These are phyloP conservation scores for Candida sphagnicola DNA, from an alignment of 805 yeast species.

Conservation along the genomic window DNA sequence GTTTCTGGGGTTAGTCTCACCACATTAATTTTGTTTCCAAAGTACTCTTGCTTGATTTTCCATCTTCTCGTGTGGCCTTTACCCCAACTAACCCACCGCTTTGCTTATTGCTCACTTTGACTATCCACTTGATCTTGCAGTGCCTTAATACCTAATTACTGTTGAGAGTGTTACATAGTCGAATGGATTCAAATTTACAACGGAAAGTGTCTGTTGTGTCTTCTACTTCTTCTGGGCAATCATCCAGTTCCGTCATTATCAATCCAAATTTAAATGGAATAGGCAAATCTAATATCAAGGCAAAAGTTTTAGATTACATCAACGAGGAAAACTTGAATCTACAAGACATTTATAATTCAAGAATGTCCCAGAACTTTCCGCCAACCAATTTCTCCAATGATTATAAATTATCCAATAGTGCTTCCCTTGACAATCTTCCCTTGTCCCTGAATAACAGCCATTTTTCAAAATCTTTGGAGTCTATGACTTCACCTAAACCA, in stretches of 20 bases:
- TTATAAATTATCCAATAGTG: background rate
- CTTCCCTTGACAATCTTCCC: background rate
- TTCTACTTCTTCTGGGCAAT: constrained; percentile 19
- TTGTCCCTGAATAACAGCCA: too few species aligned
- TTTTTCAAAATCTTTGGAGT: too few species aligned
- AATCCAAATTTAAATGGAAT: constrained; percentile 6
- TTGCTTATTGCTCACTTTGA: too few species aligned
- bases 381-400: constrained; percentile 1
- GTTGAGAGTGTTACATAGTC: too few species aligned
- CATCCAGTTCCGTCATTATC: constrained; percentile 13
- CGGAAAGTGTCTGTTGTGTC: constrained; percentile 30
- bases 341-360: constrained; percentile 1
- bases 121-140: too few species aligned
- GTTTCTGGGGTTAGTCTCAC: too few species aligned
- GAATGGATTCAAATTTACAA: constrained; percentile 7
- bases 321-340: constrained; percentile 14
- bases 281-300: constrained; percentile 21
- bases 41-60: too few species aligned
- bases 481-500: too few species aligned
- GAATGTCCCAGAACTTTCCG: background rate
- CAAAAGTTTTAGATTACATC: constrained; percentile 33
- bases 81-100: too few species aligned
- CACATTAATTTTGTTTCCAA: too few species aligned
- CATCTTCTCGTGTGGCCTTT: too few species aligned
- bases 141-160: too few species aligned